Percentiles rank a stretch among this genome's conserved stretches.
These are phyloP conservation scores for Pythium myriotylum DNA, from an alignment of 352 stramenopile species.

Conservation along the genomic window DNA sequence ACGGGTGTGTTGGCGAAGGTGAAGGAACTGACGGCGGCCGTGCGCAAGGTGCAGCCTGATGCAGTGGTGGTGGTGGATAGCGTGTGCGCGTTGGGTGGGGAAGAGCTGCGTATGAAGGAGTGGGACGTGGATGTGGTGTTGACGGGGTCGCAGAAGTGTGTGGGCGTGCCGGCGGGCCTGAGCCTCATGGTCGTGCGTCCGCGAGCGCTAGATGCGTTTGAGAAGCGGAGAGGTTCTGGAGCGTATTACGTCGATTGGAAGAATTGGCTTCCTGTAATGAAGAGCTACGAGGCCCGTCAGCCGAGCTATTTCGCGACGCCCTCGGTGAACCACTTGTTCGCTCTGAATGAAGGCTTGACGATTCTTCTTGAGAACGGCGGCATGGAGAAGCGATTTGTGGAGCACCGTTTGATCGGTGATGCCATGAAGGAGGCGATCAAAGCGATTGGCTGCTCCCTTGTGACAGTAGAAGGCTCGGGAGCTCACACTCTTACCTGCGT, in stretches of 20 bases:
- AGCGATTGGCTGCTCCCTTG: slow-evolving; percentile 59
- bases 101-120: slow-evolving; percentile 80
- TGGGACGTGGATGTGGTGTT: slow-evolving; percentile 82
- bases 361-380: slow-evolving; percentile 57
- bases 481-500: slow-evolving; percentile 79
- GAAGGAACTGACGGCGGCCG: slow-evolving; percentile 53
- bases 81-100: slow-evolving; percentile 68
- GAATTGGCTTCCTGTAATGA: slow-evolving; percentile 85
- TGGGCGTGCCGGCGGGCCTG: slow-evolving; percentile 68
- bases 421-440: slow-evolving; percentile 72
- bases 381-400: slow-evolving; percentile 77
- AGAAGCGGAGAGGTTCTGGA: slow-evolving; percentile 49
- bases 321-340: slow-evolving; percentile 80
- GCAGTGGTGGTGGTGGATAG: slow-evolving; percentile 71
- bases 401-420: slow-evolving; percentile 60
- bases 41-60: slow-evolving; percentile 62
- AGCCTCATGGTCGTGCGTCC: slow-evolving; percentile 69
- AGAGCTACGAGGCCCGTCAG: slow-evolving; percentile 78
- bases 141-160: slow-evolving; percentile 79
- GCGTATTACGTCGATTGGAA: slow-evolving; percentile 83
- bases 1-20: slow-evolving; percentile 68
- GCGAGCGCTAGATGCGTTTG: slow-evolving; percentile 61
- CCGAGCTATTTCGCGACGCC: slow-evolving; percentile 80
- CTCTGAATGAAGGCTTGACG: slow-evolving; percentile 56
- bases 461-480: slow-evolving; percentile 48